Evolutionary conservation across 495 filamentous ascomycete species (phyloP).

Genomic region (Annulohypoxylon maeteangense): DNA sequence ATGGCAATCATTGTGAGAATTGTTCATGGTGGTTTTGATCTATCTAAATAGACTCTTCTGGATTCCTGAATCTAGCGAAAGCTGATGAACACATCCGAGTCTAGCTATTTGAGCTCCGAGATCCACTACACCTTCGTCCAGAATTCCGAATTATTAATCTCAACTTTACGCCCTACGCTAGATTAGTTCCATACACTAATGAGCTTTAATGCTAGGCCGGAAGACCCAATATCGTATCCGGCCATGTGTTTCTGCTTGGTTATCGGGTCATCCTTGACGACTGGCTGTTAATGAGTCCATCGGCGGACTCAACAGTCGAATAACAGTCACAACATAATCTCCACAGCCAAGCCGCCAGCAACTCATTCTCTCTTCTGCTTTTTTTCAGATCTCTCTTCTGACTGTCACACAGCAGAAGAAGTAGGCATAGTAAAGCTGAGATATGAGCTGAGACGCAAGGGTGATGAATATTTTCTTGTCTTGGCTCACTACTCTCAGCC

Average conservation of each 20-base stretch:
- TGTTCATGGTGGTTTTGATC: neutral
- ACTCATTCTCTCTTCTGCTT: neutral
- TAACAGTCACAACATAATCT: neutral
- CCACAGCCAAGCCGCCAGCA: neutral
- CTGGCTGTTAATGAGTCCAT: slow-evolving; percentile 4
- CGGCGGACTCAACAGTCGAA: neutral
- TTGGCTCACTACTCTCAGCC: slow-evolving; percentile 27
- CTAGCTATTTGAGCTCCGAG: neutral
- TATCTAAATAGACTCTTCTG: neutral
- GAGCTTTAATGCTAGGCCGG: slow-evolving; percentile 1
- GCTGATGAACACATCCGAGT: neutral
- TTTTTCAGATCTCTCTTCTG: neutral
- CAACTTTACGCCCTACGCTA: neutral
- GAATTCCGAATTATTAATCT: neutral
- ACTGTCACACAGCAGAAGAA: neutral
- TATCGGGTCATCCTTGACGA: neutral
- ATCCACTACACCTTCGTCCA: neutral
- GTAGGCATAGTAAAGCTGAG: slow-evolving; percentile 1
- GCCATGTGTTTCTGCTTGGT: neutral
- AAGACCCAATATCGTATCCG: neutral
- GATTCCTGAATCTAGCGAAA: neutral
- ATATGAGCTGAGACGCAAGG: slow-evolving; percentile 4
- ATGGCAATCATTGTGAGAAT: neutral
- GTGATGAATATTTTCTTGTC: slow-evolving; percentile 18
- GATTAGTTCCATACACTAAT: neutral